Evolutionary conservation across 1,284 basidiomycete species (phyloP).

Genomic region (Papiliotrema nemorosa): DNA sequence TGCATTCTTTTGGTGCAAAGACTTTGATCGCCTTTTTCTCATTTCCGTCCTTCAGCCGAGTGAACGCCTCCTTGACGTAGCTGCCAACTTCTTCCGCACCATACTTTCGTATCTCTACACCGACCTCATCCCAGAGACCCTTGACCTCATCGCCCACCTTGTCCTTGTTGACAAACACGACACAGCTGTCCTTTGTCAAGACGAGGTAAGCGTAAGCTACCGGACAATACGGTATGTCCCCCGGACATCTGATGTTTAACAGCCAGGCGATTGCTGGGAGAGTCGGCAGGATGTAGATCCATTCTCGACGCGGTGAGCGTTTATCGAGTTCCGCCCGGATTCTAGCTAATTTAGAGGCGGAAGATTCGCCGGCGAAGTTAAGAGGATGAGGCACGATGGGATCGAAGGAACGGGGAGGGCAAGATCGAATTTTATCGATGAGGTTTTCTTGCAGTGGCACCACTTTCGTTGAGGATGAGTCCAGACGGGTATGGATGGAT

Average conservation of each 20-base stretch:
- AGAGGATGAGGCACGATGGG: constrained; percentile 71
- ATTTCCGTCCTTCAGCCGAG: constrained; percentile 5
- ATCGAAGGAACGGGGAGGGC: constrained; percentile 64
- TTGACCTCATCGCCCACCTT: constrained; percentile 39
- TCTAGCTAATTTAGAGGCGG: constrained; percentile 31
- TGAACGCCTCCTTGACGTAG: constrained; percentile 54
- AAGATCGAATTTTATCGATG: constrained; percentile 76
- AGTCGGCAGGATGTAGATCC: constrained; percentile 49
- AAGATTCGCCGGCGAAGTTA: constrained; percentile 63
- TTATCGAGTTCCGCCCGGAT: constrained; percentile 35
- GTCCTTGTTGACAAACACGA: constrained; percentile 38
- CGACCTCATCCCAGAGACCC: constrained; percentile 51
- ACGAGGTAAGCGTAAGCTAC: constrained; percentile 82
- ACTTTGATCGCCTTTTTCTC: constrained; percentile 26
- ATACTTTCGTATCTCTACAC: constrained; percentile 63
- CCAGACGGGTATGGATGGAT: constrained; percentile 20
- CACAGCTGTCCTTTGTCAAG: constrained; percentile 57
- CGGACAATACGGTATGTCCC: constrained; percentile 80
- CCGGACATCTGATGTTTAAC: constrained; percentile 70
- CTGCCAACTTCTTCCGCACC: constrained; percentile 66
- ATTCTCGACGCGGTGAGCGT: constrained; percentile 10
- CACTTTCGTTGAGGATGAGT: constrained; percentile 60
- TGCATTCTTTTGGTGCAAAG: constrained; percentile 31
- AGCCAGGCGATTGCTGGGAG: constrained; percentile 62
- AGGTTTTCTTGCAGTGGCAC: constrained; percentile 64